Evolutionary conservation across 2,329 filamentous ascomycete species (phyloP), one percentile per base, ranked within the genome.

Genomic region (Furcasterigmium sp.): DNA sequence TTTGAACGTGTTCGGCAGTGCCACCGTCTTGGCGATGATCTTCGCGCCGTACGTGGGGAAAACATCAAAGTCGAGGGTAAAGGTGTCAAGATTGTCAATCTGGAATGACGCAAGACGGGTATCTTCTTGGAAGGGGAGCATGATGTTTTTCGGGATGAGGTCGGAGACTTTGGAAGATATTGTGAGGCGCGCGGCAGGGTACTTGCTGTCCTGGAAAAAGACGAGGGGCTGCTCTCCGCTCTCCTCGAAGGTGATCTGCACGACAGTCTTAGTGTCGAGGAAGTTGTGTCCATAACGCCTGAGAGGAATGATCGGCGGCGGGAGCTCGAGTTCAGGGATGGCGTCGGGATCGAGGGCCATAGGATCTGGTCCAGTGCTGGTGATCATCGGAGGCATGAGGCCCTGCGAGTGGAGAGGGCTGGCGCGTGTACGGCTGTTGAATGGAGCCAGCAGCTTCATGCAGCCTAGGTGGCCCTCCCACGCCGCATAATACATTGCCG

Each of bases 201-300:
- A 95, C 61, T 96, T 95, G 59, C 88, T 90, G 54, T 95, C 87
- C 59, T 96, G 91, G 68, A 97, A 96, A 67, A 98, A 98, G n/a
- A 87, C 69, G 41, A 98, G 83, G 0, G 93, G 87, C 44, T 77
- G 77, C 39, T 93, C 80, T 39, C 76, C 82, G 20, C 79, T 72
- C 47, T 85, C 84, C 41, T 91, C 88, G 56, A 98, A 97, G 53
- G 78, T 88, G 51, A 98, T 85, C 56, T 96, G 88, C 11, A 98
- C 83, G 50, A 96, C 94, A 0, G 91, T 95, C 69, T 97, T 98
- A 23, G 89, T 95, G 58, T 98, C 93, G 28, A 98, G 75, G 73
- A 98, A 98, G 64, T 97, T 98, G 69, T 98, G 93, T 14, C 93
- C 93, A 56, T 98, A 98, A 55, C 93, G 80, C 53, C 93, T 81